These are phyloP conservation scores for Penicillium odoratum DNA, from an alignment of 495 filamentous ascomycete genomes.

Conservation along the genomic window DNA sequence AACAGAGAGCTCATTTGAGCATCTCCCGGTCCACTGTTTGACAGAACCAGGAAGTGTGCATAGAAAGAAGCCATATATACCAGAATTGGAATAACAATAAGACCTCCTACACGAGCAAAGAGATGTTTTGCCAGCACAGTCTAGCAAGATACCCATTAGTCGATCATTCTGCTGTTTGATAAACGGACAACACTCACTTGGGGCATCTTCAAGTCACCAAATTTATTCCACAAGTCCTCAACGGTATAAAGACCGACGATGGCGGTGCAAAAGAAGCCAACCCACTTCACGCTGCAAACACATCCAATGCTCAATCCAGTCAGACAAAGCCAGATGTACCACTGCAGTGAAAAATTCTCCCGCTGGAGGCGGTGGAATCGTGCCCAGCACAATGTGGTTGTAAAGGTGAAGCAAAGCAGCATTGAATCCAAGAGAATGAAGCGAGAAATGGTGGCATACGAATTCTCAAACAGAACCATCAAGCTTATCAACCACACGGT, in stretches of 20 bases:
- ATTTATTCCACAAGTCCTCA: constrained; percentile 98
- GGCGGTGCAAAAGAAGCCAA: constrained; percentile 91
- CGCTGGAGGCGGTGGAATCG: constrained; percentile 86
- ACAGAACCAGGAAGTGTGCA: constrained; percentile 86
- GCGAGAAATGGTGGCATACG: constrained; percentile 95
- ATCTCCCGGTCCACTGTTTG: constrained; percentile 94
- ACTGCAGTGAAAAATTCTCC: constrained; percentile 81
- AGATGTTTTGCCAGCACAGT: constrained; percentile 74
- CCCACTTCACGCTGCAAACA: constrained; percentile 97
- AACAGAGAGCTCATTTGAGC: constrained; percentile 99
- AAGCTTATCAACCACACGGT: constrained; percentile 93
- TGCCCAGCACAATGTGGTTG: constrained; percentile 93
- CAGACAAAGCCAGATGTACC: constrained; percentile 90
- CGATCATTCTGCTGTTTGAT: not conserved
- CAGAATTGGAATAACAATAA: constrained; percentile 81
- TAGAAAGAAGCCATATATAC: constrained; percentile 96
- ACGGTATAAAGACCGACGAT: constrained; percentile 93
- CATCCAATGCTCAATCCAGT: constrained; percentile 94
- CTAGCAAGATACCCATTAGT: constrained; percentile 33
- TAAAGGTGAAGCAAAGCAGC: constrained; percentile 97
- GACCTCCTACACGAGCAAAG: constrained; percentile 74
- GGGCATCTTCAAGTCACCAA: constrained; percentile 90
- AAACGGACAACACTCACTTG: constrained; percentile 49
- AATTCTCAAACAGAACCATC: constrained; percentile 98
- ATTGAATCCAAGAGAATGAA: constrained; percentile 98